Percentiles rank a stretch among this genome's conserved stretches.
Evolutionary conservation across 1,139 yeast genomes (phyloP).

Genomic region (Hyphopichia fennica): DNA sequence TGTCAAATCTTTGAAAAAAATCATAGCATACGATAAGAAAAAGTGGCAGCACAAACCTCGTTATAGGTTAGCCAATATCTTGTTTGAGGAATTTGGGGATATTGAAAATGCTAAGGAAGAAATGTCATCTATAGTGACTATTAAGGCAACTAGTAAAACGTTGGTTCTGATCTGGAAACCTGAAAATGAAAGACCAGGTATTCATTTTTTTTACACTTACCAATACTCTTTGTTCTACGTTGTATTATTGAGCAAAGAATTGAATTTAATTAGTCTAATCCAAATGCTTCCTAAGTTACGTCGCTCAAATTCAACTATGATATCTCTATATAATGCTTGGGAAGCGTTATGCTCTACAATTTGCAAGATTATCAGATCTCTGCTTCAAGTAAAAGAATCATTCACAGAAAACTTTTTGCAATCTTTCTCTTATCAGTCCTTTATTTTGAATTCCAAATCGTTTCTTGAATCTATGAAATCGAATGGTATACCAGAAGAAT

Average conservation of each 20-base stretch:
- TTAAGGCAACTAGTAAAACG: slow-evolving; percentile 69
- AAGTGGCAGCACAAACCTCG: slow-evolving; percentile 92
- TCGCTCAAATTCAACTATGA: slow-evolving; percentile 74
- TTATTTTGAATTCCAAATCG: slow-evolving; percentile 38
- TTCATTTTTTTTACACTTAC: slow-evolving; percentile 77
- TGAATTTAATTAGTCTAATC: slow-evolving; percentile 61
- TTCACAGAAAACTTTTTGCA: slow-evolving; percentile 57
- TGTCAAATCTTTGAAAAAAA: slow-evolving; percentile 26
- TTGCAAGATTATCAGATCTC: slow-evolving; percentile 50
- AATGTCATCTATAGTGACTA: slow-evolving; percentile 60
- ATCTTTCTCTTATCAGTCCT: slow-evolving; percentile 47
- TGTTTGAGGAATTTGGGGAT: slow-evolving; percentile 55
- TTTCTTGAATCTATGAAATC: slow-evolving; percentile 30
- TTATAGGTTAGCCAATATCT: slow-evolving; percentile 68
- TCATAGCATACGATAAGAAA: slow-evolving; percentile 67
- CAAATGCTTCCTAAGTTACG: slow-evolving; percentile 68
- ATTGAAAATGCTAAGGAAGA: slow-evolving; percentile 58
- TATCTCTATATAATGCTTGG: slow-evolving; percentile 63
- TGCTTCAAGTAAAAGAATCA: slow-evolving; percentile 43
- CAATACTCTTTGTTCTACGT: slow-evolving; percentile 69
- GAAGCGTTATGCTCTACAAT: slow-evolving; percentile 51
- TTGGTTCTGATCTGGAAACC: slow-evolving; percentile 92
- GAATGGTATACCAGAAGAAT: slow-evolving; percentile 27
- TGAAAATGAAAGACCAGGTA: slow-evolving; percentile 87
- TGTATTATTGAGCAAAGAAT: slow-evolving; percentile 50